phyloP scores from a whole-genome alignment of 2,329 filamentous ascomycete genomes.

The Monilinia laxa region DNA sequence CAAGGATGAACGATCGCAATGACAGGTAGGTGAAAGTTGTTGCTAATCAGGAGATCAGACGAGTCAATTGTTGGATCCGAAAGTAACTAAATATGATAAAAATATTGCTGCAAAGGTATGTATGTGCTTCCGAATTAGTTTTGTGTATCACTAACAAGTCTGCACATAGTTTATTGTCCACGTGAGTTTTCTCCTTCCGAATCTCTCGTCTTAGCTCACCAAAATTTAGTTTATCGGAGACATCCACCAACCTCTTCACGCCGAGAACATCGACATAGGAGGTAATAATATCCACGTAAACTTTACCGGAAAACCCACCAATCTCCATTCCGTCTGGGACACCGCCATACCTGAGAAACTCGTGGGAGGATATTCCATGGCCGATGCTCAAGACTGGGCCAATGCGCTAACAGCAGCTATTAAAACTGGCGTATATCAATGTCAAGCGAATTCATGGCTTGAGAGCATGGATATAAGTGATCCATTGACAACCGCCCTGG shows the following conservation, averaged over 20 bases:
- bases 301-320: constrained; percentile 57
- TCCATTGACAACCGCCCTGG: constrained; percentile 55
- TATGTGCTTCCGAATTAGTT: neutral
- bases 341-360: constrained; percentile 65
- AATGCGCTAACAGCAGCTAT: constrained; percentile 56
- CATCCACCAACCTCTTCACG: constrained; percentile 67
- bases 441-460: constrained; percentile 54
- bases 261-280: constrained; percentile 61
- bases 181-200: constrained; percentile 33
- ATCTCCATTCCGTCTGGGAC: constrained; percentile 75
- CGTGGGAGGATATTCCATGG: constrained; percentile 55
- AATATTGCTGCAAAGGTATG: constrained; percentile 57
- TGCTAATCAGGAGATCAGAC: constrained; percentile 45
- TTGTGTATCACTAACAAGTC: constrained; percentile 13
- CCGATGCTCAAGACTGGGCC: constrained; percentile 56
- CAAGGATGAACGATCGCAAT: neutral
- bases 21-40: neutral
- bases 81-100: constrained; percentile 48
- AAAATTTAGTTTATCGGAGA: constrained; percentile 66
- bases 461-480: constrained; percentile 56
- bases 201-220: constrained; percentile 3
- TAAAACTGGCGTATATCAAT: constrained; percentile 53
- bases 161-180: constrained; percentile 37
- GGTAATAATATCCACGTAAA: constrained; percentile 67
- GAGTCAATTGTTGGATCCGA: constrained; percentile 31